Base-by-base conservation (phyloP, 176 grass and related monocot genomes). In the Ensete ventricosum region DNA sequence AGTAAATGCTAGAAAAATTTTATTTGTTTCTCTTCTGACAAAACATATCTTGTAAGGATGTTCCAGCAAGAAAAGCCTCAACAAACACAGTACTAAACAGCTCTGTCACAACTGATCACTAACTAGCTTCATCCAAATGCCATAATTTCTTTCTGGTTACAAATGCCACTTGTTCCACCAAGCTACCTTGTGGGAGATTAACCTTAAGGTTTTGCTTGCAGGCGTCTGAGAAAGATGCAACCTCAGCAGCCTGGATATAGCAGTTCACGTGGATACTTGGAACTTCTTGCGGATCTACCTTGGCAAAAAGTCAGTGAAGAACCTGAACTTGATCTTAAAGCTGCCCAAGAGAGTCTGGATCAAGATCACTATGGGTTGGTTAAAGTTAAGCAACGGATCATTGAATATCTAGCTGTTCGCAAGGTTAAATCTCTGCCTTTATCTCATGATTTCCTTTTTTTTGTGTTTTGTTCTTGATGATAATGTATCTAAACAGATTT, bases 241-340 rank as follows among this genome's bases (percentile, higher is more conserved):
- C 95, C 95, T 78, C 95, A 99, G 84, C 95, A 94, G 84, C 95
- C 95, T 74, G 95, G 95, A 70, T 99, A 99, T 80, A 94, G 91
- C 80, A 99, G 95, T 78, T 99, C 95, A 53, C 80, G 95, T 81
- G 82, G 80, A 51, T 94, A 99, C 79, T 81, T 99, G 76, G 95
- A 99, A 71, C 88, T 99, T 85, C 83, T 99, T 75, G 90, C 90
- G 5, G 95, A 99, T 53, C 88, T 99, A 83, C 95, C 95, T 85
- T 99, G 95, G 95, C 84, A 91, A 78, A 99, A 89, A 14, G 84
- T 89, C n/a, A 94, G 88, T 85, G 95, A 99, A 88, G 95, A 99
- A 85, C 85, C 52, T 53, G 91, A 89, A 51, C 86, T 99, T 72
- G 86, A 99, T 54, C 90, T 99, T 76, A 87, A 83, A 87, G 84